Evolutionary conservation across 73 alveolate species (phyloP), one percentile per base, ranked within the genome.

Genomic region (Paramecium tetraurelia): DNA sequence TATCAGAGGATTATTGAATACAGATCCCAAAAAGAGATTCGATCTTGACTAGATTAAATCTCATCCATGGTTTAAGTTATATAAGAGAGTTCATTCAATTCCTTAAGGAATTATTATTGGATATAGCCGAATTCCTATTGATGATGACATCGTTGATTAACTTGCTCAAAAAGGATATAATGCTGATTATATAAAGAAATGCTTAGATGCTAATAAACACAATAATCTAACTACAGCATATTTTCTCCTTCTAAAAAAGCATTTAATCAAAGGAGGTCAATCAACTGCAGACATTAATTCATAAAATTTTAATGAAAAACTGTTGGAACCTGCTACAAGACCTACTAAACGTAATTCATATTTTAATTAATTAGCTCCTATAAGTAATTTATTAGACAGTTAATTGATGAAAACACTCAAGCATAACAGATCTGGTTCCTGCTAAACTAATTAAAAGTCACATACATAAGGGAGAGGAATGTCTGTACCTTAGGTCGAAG

Each of bases 201-300:
- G 97, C 85, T 43, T 96, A 8, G 98, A 94, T 43, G 97, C 98
- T 22, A 97, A 97, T 94, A 97, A 95, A 86, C 99, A 98, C 92
- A 98, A 98, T 92, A 95, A 94, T 80, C 86, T 92, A 46, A 97
- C 99, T 5, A 95, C 99, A 0, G 95, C 98, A 11, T 98, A 97
- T 92, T 96, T 93, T 92, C 92, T 98, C 85, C 87, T 98, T 59
- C 86, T 97, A 86, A 98, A 98, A 86, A 97, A 97, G 92, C 97
- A 97, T 94, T 33, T 95, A 29, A 86, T 75, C n/a, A 90, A 44
- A 70, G 98, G 98, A 22, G 98, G 98, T 0, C 83, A 92, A 50
- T 58, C 92, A 16, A 95, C 27, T 0, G 96, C 93, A 9, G 96
- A 92, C 48, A 63, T 92, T 7, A 46, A 59, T 83, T 89, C 92